A percentile compares a stretch with the other conserved stretches of the same genome.
These are phyloP conservation scores for Medicago ruthenica DNA, from an alignment of 306 rosid genomes.

Conservation along the genomic window DNA sequence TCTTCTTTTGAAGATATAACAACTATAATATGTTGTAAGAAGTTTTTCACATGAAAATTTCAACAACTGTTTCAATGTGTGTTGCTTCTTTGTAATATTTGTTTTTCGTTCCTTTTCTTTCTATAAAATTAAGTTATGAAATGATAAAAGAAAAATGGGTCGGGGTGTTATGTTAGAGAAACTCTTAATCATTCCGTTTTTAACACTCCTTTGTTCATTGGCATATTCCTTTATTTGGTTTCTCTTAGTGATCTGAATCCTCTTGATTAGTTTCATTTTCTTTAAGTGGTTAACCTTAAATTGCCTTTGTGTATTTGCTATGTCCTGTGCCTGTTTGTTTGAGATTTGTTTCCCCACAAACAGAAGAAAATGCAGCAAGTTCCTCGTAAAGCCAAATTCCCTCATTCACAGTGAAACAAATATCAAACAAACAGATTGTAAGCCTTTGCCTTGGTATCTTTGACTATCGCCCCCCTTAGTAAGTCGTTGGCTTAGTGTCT, in stretches of 20 bases:
- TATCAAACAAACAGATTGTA: background rate
- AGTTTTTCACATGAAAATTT: background rate
- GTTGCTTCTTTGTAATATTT: constrained; percentile 18
- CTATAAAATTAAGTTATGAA: constrained; percentile 3
- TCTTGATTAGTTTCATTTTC: constrained; percentile 4
- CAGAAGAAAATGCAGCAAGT: background rate
- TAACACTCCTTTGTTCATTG: constrained; percentile 25
- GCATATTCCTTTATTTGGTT: constrained; percentile 21
- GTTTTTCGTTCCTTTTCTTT: background rate
- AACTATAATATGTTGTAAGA: background rate
- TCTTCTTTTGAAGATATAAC: background rate
- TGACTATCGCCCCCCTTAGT: background rate
- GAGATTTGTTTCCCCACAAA: background rate
- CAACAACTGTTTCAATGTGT: background rate
- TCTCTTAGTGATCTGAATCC: background rate
- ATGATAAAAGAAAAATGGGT: background rate
- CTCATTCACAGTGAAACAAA: background rate
- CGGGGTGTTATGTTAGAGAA: background rate
- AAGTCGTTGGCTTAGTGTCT: background rate
- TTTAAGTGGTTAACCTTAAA: background rate
- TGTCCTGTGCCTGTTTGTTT: constrained; percentile 7
- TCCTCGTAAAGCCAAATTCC: background rate
- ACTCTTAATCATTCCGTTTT: background rate
- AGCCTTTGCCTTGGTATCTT: background rate
- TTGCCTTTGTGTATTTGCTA: constrained; percentile 6